Conservation (phyloP, 2,329 filamentous ascomycete genomes). For the Epichloe sylvatica region DNA sequence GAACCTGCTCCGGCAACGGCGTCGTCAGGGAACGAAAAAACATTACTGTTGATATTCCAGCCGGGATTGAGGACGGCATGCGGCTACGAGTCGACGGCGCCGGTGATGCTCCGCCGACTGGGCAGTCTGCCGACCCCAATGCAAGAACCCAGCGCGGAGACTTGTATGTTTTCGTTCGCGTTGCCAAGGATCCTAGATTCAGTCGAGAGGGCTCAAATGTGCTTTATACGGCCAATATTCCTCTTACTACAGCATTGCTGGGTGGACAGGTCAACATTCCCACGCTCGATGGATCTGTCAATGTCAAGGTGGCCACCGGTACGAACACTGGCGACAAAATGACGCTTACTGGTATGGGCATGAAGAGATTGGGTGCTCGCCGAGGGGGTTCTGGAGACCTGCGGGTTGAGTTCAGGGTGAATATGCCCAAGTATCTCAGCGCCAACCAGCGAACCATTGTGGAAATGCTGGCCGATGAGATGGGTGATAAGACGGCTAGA, state of each 20-base stretch:
- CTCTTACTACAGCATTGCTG: conserved; percentile 81
- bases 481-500: conserved; percentile 84
- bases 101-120: conserved; percentile 73
- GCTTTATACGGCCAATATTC: conserved; percentile 80
- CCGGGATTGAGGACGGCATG: conserved; percentile 95
- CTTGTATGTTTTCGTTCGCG: conserved; percentile 78
- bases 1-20: conserved; percentile 66
- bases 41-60: conserved; percentile 81
- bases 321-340: conserved; percentile 88
- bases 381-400: conserved; percentile 64
- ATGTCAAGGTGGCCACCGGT: conserved; percentile 79
- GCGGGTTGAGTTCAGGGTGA: conserved; percentile 84
- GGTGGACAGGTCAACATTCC: conserved; percentile 83
- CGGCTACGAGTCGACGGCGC: conserved; percentile 70
- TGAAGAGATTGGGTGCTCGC: conserved; percentile 67
- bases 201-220: conserved; percentile 78
- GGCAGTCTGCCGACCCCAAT: conserved; percentile 49
- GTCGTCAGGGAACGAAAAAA: conserved; percentile 73
- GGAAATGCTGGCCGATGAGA: conserved; percentile 93
- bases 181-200: conserved; percentile 83
- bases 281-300: conserved; percentile 80
- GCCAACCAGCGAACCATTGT: conserved; percentile 84
- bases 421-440: conserved; percentile 87
- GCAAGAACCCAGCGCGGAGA: conserved; percentile 63
- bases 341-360: conserved; percentile 79